These are phyloP conservation scores for Phytopythium vexans DNA, from an alignment of 352 stramenopile species.

Conservation along the genomic window DNA sequence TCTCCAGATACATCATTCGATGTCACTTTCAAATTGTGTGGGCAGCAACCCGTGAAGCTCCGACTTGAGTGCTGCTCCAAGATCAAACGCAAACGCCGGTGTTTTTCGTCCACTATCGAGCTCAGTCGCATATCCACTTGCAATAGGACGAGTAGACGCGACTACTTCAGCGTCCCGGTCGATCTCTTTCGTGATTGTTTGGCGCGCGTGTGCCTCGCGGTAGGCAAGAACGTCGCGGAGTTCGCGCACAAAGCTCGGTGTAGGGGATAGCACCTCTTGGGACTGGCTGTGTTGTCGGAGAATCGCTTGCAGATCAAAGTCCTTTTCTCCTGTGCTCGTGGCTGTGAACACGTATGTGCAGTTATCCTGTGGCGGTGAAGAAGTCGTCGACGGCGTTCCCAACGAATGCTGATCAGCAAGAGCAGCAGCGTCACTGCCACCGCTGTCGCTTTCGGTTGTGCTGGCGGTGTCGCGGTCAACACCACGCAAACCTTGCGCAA, in stretches of 20 bases:
- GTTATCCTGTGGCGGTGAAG: constrained; percentile 12
- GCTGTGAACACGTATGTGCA: constrained; percentile 64
- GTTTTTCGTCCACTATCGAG: no score
- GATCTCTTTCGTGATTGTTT: constrained; percentile 38
- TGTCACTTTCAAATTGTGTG: background rate
- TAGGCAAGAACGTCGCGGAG: constrained; percentile 52
- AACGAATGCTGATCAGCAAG: background rate
- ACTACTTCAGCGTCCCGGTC: constrained; percentile 22
- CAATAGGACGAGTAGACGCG: no score
- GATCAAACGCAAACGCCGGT: background rate
- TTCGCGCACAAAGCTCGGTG: constrained; percentile 43
- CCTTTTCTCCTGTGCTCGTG: constrained; percentile 67
- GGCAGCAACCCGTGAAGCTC: constrained; percentile 2
- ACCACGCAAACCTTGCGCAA: background rate
- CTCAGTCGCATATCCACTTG: no score
- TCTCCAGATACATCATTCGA: no score
- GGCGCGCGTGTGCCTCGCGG: constrained; percentile 22
- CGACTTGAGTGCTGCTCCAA: constrained; percentile 1
- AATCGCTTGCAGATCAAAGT: constrained; percentile 51
- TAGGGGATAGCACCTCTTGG: constrained; percentile 3
- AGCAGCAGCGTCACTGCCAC: no score
- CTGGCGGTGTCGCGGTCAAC: constrained; percentile 3
- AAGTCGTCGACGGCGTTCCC: constrained; percentile 1
- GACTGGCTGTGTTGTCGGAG: constrained; percentile 33
- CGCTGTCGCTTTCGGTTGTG: no score